Percentiles rank a stretch among this genome's conserved stretches.
phyloP scores from a whole-genome alignment of 2,329 filamentous ascomycete species.

The Tolypocladium ovalisporum region DNA sequence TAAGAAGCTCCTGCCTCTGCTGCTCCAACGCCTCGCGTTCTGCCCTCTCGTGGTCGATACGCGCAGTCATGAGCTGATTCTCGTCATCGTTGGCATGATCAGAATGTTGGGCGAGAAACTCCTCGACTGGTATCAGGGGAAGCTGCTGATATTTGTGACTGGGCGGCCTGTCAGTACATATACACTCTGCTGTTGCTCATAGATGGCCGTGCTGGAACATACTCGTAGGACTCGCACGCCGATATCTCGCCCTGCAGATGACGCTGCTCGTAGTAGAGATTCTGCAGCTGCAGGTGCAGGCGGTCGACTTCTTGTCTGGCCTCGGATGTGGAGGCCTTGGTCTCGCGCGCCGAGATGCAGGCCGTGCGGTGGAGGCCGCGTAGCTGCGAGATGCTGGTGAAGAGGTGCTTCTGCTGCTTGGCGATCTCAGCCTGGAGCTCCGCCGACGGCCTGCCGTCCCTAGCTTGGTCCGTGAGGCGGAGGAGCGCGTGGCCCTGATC shows the following conservation, averaged over 20 bases:
- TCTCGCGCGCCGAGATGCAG: slow-evolving; percentile 69
- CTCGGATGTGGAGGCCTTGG: slow-evolving; percentile 77
- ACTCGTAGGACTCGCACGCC: slow-evolving; percentile 89
- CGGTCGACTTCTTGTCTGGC: slow-evolving; percentile 84
- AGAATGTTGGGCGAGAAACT: slow-evolving; percentile 68
- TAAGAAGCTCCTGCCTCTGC: slow-evolving; percentile 66
- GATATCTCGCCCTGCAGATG: slow-evolving; percentile 83
- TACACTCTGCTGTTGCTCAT: background rate
- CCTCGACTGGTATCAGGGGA: slow-evolving; percentile 71
- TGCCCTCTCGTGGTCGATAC: slow-evolving; percentile 81
- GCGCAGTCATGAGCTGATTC: slow-evolving; percentile 74
- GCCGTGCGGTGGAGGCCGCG: slow-evolving; percentile 76
- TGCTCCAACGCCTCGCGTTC: slow-evolving; percentile 81
- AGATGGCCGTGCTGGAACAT: slow-evolving; percentile 23
- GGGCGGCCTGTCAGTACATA: background rate
- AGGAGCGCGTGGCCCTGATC: slow-evolving; percentile 59
- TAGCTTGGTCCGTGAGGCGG: slow-evolving; percentile 36
- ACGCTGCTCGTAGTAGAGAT: slow-evolving; percentile 90
- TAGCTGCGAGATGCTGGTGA: slow-evolving; percentile 68
- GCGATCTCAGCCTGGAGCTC: slow-evolving; percentile 50
- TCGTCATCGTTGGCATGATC: slow-evolving; percentile 64
- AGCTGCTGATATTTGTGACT: slow-evolving; percentile 84
- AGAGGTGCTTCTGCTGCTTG: slow-evolving; percentile 69
- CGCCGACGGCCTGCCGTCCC: slow-evolving; percentile 29
- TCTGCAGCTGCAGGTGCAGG: slow-evolving; percentile 86